These are phyloP conservation scores for Hypoxylon crocopeplum DNA, from an alignment of 495 filamentous ascomycete genomes.

Conservation along the genomic window DNA sequence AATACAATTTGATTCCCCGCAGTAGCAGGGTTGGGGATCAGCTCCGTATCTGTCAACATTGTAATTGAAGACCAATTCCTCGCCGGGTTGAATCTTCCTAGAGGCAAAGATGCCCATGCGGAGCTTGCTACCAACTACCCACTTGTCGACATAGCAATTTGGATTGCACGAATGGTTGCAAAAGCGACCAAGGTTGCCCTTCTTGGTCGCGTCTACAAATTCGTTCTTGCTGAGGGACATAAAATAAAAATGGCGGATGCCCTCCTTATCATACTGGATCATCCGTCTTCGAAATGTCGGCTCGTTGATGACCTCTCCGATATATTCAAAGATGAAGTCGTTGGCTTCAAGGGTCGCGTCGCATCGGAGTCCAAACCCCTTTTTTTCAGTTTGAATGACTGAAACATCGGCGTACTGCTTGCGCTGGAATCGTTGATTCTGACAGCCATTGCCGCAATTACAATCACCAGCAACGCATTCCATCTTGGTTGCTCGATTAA, in stretches of 20 bases:
- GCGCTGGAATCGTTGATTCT: slow-evolving; percentile 94
- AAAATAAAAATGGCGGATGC: slow-evolving; percentile 99
- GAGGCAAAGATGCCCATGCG: slow-evolving; percentile 99
- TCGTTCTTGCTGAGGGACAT: slow-evolving; percentile 98
- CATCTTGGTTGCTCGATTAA: slow-evolving; percentile 97
- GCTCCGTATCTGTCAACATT: slow-evolving; percentile 98
- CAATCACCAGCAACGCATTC: slow-evolving; percentile 87
- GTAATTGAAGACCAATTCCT: slow-evolving; percentile 99
- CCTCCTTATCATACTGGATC: slow-evolving; percentile 89
- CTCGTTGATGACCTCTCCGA: slow-evolving; percentile 98
- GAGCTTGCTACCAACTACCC: slow-evolving; percentile 97
- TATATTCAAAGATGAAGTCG: slow-evolving; percentile 97
- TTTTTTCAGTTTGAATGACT: slow-evolving; percentile 97
- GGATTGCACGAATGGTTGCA: slow-evolving; percentile 99
- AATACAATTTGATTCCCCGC: slow-evolving; percentile 91
- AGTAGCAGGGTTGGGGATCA: slow-evolving; percentile 96
- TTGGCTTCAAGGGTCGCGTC: slow-evolving; percentile 76
- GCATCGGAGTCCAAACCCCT: slow-evolving; percentile 89
- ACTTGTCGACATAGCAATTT: slow-evolving; percentile 99
- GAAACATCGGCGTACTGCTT: slow-evolving; percentile 89
- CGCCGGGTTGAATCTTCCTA: slow-evolving; percentile 83
- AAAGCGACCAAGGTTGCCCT: slow-evolving; percentile 93
- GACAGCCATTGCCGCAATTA: slow-evolving; percentile 84
- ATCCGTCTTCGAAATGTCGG: slow-evolving; percentile 83
- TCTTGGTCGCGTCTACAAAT: slow-evolving; percentile 98